Evolutionary conservation across 345 rosid genomes (phyloP).

Genomic region (Eucalyptus coolabah): DNA sequence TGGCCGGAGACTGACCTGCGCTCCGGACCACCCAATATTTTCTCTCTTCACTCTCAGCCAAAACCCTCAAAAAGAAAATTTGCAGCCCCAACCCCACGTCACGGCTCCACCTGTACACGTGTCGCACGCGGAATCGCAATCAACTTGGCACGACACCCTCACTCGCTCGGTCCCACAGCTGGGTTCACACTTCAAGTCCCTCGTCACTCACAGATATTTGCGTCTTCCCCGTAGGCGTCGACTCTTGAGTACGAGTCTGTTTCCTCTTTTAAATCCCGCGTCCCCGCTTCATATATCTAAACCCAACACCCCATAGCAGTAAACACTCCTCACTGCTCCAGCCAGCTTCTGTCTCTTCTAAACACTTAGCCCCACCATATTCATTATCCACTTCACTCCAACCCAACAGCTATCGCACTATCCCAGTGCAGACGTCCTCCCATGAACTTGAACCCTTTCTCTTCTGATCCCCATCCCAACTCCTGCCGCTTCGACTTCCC

Average conservation of each 20-base stretch:
- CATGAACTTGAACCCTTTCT: constrained; percentile 12
- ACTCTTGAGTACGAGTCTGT: not conserved
- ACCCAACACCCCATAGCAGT: too few species aligned
- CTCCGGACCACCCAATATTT: too few species aligned
- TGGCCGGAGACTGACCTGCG: too few species aligned
- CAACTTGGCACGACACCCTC: not conserved
- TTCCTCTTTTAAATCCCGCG: not conserved
- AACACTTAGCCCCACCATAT: not conserved
- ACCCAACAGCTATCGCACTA: not conserved
- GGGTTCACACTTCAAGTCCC: not conserved
- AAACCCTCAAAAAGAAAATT: too few species aligned
- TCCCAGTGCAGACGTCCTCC: not conserved
- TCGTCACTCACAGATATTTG: not conserved
- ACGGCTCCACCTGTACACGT: not conserved
- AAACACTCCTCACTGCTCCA: not conserved
- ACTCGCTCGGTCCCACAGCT: not conserved
- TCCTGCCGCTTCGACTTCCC: not conserved
- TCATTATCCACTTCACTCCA: not conserved
- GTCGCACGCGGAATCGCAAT: not conserved
- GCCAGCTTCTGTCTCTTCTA: not conserved
- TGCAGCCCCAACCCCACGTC: not conserved
- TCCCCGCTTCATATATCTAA: not conserved
- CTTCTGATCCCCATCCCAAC: not conserved
- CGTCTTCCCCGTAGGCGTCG: not conserved
- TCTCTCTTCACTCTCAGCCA: not conserved